Base-by-base conservation (phyloP, 108 stramenopile genomes). In the Cyclotella baltica region DNA sequence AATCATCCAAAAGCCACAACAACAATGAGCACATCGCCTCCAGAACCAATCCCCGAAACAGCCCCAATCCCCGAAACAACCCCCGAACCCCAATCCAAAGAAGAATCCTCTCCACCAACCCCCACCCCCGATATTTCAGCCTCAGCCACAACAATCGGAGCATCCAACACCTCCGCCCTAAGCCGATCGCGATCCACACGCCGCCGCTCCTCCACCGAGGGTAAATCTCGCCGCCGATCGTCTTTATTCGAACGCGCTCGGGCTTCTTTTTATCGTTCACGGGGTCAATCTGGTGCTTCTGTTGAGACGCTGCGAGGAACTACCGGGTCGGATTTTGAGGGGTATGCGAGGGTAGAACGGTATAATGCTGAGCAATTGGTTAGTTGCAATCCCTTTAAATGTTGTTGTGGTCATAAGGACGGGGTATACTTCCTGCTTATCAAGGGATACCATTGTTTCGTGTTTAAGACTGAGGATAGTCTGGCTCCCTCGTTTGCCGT, bases 391-490 rank as follows among this genome's bases (percentile, higher is more conserved):
- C 28, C 57, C 28, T 46, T 75, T 28, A 62, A 34, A 43, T 72
- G 69, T 22, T 70, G 57, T 29, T 79, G 77, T 34, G 57, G 67
- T 0, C 48, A 50, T 0, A 81, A 77, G 33, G 88, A 89, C 28
- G 73, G 72, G 50, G 1, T 68, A 33, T 77, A 78, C 30, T 84
- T 84, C 37, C 35, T 95, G 9, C 76, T 95, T 29, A 85, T 95
- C 78, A 95, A 95, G 80, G 94, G 94, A 43, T 88, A 87, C 27
- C 90, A 90, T 48, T 87, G 88, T 70, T 95, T 95, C 70, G 90
- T 95, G 0, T 95, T 80, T 72, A 61, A 62, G 0, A 78, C 83
- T 31, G 91, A 90, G 48, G 71, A 74, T 2, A 70, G 79, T 19
- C 37, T 68, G 18, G 35, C 88, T 8, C 94, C 94, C 22, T 87